Evolutionary conservation across 768 basidiomycete species (phyloP).

Genomic region (Megacollybia marginata): DNA sequence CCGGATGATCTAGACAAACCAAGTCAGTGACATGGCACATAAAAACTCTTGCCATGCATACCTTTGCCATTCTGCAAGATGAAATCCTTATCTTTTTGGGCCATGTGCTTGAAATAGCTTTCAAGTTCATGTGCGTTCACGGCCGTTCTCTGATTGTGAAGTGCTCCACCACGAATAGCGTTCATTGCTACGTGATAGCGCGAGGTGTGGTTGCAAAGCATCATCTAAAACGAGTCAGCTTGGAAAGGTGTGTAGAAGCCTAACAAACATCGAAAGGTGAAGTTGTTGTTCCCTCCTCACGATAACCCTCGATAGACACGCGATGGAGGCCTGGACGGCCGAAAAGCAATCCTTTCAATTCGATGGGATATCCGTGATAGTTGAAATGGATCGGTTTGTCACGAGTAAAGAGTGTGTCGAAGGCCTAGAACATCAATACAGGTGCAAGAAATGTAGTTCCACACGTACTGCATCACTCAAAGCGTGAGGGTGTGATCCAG

Average conservation of each 20-base stretch:
- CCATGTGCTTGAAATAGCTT: slow-evolving; percentile 52
- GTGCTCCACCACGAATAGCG: slow-evolving; percentile 51
- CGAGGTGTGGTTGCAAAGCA: slow-evolving; percentile 64
- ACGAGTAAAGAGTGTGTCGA: slow-evolving; percentile 63
- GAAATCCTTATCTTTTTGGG: slow-evolving; percentile 54
- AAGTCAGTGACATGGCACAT: no score
- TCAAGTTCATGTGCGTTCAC: slow-evolving; percentile 51
- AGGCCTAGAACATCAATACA: slow-evolving; percentile 24
- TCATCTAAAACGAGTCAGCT: slow-evolving; percentile 42
- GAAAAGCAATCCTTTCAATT: slow-evolving; percentile 59
- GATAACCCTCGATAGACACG: slow-evolving; percentile 54
- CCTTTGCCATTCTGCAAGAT: slow-evolving; percentile 54
- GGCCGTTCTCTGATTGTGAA: slow-evolving; percentile 44
- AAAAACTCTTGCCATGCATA: slow-evolving; percentile 9
- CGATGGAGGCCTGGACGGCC: slow-evolving; percentile 44
- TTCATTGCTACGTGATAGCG: slow-evolving; percentile 58
- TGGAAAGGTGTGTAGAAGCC: neutral
- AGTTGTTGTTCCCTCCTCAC: slow-evolving; percentile 75
- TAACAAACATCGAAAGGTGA: slow-evolving; percentile 66
- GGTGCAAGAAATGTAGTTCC: no score
- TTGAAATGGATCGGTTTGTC: slow-evolving; percentile 71
- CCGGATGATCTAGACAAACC: no score
- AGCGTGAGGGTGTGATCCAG: slow-evolving; percentile 73
- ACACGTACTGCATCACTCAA: slow-evolving; percentile 32
- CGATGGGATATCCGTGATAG: slow-evolving; percentile 77